Evolutionary conservation across 129 eudicot genomes (phyloP), one percentile per base, ranked within the genome.

Genomic region (Sambucus nigra): DNA sequence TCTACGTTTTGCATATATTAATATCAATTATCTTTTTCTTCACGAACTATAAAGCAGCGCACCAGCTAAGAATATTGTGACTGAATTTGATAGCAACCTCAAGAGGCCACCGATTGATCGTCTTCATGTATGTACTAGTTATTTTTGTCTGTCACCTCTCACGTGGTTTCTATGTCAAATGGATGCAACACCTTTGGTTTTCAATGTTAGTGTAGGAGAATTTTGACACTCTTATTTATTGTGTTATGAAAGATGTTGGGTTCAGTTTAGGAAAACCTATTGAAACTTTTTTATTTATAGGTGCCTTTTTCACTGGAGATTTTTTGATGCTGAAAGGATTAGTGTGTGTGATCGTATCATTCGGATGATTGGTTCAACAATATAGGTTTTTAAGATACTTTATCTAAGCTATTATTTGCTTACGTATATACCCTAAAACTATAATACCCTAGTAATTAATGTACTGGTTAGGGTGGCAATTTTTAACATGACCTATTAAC

Each of bases 301-400:
- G 68, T 91, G 95, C 32, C 99, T 91, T 70, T 73, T 91, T 53
- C 94, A 91, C 66, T 91, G 99, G 99, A 91, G 82, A 73, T 91
- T 94, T 22, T 86, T 91, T 77, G 99, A 91, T 81, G 95, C 95
- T 0, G 99, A 91, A 67, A 75, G 86, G 29, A 91, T 95, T 18
- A 86, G 91, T 28, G 94, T 91, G 57, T 91, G 86, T 79, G 99
- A 91, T 77, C 95, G 99, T 66, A 84, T 91, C 69, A 86, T 91
- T 67, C 95, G 86, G 66, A 85, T 86, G 95, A 79, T 91, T 51
- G 99, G 99, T 61, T 86, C 99, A 45, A 94, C 99, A 53, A 85
- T 91, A 54, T 95, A 91, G 95, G 99, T 91, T 72, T 40, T 55
- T 58, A 45, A 52, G 11, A 23, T 13, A 39, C 28, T 25, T n/a